A percentile compares a stretch with the other conserved stretches of the same genome.
These are phyloP conservation scores for Lithospermum erythrorhizon DNA, from an alignment of 257 asterid species.

Conservation along the genomic window DNA sequence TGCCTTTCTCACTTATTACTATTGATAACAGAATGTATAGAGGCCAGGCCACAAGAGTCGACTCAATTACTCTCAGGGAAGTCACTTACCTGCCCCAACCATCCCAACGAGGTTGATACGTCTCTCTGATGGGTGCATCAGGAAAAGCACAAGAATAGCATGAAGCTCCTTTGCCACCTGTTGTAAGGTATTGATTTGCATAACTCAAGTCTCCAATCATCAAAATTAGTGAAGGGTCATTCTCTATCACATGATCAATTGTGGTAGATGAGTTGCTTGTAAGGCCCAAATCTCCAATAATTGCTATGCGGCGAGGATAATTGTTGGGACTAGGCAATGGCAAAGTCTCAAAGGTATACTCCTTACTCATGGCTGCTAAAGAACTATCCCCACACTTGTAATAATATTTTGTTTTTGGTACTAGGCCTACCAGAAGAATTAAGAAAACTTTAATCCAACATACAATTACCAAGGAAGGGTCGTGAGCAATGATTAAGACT, in stretches of 20 bases:
- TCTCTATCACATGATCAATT: slow-evolving; percentile 49
- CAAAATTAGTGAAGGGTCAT: slow-evolving; percentile 55
- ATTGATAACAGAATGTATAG: neutral
- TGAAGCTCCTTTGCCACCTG: slow-evolving; percentile 69
- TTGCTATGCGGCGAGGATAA: slow-evolving; percentile 58
- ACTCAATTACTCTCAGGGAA: neutral
- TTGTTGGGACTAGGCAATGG: slow-evolving; percentile 46
- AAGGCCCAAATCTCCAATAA: slow-evolving; percentile 78
- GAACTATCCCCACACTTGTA: slow-evolving; percentile 85
- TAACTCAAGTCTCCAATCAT: slow-evolving; percentile 70
- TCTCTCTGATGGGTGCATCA: slow-evolving; percentile 65
- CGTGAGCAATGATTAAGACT: neutral
- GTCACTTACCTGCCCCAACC: slow-evolving; percentile 73
- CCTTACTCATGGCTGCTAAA: slow-evolving; percentile 56
- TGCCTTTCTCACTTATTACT: no score
- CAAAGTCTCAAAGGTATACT: slow-evolving; percentile 44
- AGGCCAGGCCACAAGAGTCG: neutral
- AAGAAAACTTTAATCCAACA: neutral
- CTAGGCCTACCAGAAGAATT: slow-evolving; percentile 41
- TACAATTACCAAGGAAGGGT: neutral
- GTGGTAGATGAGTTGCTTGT: slow-evolving; percentile 72
- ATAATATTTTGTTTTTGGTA: slow-evolving; percentile 56
- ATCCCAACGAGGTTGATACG: slow-evolving; percentile 89
- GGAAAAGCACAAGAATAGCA: slow-evolving; percentile 67
- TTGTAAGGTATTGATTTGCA: slow-evolving; percentile 73